Evolutionary conservation across 345 rosid species (phyloP).

Genomic region (Populus euphratica): DNA sequence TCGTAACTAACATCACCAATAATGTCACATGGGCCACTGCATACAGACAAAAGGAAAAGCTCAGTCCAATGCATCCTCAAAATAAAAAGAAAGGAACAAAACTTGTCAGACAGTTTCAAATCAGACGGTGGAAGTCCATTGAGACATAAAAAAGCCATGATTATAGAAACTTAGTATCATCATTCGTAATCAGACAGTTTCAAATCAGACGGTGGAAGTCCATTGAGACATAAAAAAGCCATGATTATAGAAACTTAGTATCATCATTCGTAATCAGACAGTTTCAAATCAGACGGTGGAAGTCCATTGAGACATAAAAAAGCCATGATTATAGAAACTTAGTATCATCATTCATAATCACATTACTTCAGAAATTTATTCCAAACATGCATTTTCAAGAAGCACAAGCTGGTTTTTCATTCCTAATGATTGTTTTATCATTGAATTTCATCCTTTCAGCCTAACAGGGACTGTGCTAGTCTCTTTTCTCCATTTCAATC

Average conservation of each 20-base stretch:
- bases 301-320: neutral
- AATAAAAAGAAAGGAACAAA: neutral
- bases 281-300: neutral
- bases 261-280: neutral
- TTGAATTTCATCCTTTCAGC: neutral
- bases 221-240: no score
- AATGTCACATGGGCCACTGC: slow-evolving; percentile 72
- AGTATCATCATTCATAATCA: neutral
- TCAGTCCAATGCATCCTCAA: neutral
- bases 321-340: neutral
- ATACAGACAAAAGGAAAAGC: slow-evolving; percentile 1
- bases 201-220: no score
- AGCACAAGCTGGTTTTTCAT: neutral
- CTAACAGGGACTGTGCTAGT: neutral
- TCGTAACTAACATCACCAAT: slow-evolving; percentile 71
- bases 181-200: no score
- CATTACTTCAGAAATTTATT: neutral
- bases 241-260: no score
- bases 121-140: neutral
- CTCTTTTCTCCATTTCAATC: no score
- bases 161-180: neutral
- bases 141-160: neutral
- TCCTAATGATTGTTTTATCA: no score
- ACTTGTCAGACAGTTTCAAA: neutral
- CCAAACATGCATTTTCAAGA: neutral